Evolutionary conservation across 2,329 filamentous ascomycete species (phyloP).

Genomic region (Aspergillus sp.): DNA sequence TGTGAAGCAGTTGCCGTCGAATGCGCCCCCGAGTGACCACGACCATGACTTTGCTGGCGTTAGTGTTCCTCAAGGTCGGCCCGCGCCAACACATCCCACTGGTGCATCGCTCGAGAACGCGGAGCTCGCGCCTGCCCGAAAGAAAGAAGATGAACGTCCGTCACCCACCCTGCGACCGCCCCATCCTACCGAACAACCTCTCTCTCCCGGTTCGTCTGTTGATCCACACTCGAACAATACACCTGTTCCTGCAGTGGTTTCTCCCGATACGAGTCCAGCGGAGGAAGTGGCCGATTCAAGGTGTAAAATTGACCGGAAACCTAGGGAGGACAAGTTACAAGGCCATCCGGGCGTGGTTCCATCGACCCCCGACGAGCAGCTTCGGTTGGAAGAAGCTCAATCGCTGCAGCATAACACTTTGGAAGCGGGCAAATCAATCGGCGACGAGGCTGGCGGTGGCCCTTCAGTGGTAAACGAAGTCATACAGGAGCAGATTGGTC

Average conservation of each 20-base stretch:
- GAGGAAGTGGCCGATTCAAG: constrained; percentile 43
- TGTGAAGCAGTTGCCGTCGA: constrained; percentile 8
- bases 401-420: constrained; percentile 21
- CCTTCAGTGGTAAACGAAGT: constrained; percentile 16
- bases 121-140: constrained; percentile 11
- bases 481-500: constrained; percentile 15
- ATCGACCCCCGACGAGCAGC: constrained; percentile 50
- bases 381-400: constrained; percentile 48
- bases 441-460: constrained; percentile 7
- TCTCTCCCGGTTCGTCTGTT: constrained; percentile 54
- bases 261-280: constrained; percentile 65
- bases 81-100: constrained; percentile 9
- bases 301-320: constrained; percentile 33
- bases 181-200: constrained; percentile 26
- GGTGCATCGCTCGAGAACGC: constrained; percentile 10
- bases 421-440: constrained; percentile 12
- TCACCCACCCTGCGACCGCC: constrained; percentile 19
- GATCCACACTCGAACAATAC: constrained; percentile 64
- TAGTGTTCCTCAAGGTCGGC: constrained; percentile 12
- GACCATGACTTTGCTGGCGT: constrained; percentile 13
- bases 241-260: constrained; percentile 57
- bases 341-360: constrained; percentile 27
- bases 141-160: constrained; percentile 20
- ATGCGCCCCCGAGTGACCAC: constrained; percentile 16
- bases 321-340: constrained; percentile 15